A percentile compares a stretch with the other conserved stretches of the same genome.
Conservation (phyloP, 805 yeast genomes). For the Blastobotrys americana region DNA sequence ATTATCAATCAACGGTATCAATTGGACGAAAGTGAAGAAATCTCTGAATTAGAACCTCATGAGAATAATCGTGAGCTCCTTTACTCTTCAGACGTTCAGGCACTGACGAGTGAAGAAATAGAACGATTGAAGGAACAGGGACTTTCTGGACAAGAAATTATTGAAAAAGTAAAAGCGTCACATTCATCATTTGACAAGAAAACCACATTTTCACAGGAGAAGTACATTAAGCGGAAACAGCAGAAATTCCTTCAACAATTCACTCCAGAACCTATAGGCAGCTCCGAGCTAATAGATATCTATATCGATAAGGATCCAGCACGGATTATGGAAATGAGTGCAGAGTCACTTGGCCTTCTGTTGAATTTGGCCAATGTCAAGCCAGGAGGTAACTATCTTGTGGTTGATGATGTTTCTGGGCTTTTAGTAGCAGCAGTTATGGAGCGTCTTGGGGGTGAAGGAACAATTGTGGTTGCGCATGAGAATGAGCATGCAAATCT, state of each 20-base stretch:
- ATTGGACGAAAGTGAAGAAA: conserved; percentile 28
- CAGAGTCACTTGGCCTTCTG: conserved; percentile 73
- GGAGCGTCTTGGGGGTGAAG: conserved; percentile 77
- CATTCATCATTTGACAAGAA: conserved; percentile 85
- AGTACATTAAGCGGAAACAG: conserved; percentile 84
- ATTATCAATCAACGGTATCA: conserved; percentile 29
- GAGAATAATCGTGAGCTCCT: conserved; percentile 59
- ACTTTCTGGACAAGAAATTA: conserved; percentile 68
- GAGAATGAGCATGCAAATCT: conserved; percentile 91
- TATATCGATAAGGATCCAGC: conserved; percentile 71
- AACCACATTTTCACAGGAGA: conserved; percentile 84
- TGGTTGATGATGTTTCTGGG: conserved; percentile 94
- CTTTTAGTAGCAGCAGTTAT: conserved; percentile 75
- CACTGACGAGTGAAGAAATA: conserved; percentile 69
- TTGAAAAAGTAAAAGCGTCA: conserved; percentile 70
- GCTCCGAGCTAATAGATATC: conserved; percentile 63
- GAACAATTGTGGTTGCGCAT: conserved; percentile 67
- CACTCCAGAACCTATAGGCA: conserved; percentile 68
- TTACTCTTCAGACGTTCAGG: conserved; percentile 65
- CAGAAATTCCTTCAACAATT: conserved; percentile 83
- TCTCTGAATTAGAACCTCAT: conserved; percentile 41
- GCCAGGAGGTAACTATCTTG: conserved; percentile 84
- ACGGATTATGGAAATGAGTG: conserved; percentile 70
- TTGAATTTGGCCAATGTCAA: conserved; percentile 73
- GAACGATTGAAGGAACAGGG: conserved; percentile 72